Evolutionary conservation across 1,284 basidiomycete species (phyloP).

Genomic region (Rhodotorula sp.): DNA sequence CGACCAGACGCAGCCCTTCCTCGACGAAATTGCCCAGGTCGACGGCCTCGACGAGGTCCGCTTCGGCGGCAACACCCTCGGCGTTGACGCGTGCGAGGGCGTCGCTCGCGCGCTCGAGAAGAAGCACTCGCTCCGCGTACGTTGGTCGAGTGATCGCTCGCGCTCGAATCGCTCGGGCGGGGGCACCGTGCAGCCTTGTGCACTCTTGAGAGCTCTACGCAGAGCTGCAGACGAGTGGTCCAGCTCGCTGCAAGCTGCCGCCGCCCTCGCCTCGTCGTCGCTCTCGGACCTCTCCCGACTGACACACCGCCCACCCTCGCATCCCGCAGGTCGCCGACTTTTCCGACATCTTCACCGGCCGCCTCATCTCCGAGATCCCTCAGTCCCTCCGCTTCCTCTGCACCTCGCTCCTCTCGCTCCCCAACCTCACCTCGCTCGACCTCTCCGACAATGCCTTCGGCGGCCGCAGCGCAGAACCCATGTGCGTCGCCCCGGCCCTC

Average conservation of each 20-base stretch:
- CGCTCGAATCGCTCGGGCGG: not conserved
- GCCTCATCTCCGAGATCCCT: slow-evolving; percentile 94
- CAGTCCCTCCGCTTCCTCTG: slow-evolving; percentile 84
- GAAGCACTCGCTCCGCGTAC: slow-evolving; percentile 71
- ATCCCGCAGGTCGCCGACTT: slow-evolving; percentile 80
- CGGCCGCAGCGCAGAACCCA: slow-evolving; percentile 89
- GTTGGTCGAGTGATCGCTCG: slow-evolving; percentile 28
- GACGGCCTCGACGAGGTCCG: slow-evolving; percentile 74
- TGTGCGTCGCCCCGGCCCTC: slow-evolving; percentile 70
- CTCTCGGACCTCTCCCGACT: not conserved
- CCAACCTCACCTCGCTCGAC: slow-evolving; percentile 81
- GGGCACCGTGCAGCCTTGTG: not conserved
- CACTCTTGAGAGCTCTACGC: too few species aligned
- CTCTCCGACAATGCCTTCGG: slow-evolving; percentile 97
- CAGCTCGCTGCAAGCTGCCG: too few species aligned
- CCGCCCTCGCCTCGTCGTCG: not conserved
- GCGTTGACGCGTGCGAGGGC: slow-evolving; percentile 84
- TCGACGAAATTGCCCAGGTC: slow-evolving; percentile 67
- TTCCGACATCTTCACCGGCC: slow-evolving; percentile 96
- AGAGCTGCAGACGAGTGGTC: too few species aligned
- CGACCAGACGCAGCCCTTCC: slow-evolving; percentile 75
- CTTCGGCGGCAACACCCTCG: slow-evolving; percentile 93
- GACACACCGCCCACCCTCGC: not conserved
- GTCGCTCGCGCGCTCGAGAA: slow-evolving; percentile 77
- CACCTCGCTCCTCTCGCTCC: slow-evolving; percentile 76